These are phyloP conservation scores for Linum usitatissimum DNA, from an alignment of 345 rosid species.

Conservation along the genomic window DNA sequence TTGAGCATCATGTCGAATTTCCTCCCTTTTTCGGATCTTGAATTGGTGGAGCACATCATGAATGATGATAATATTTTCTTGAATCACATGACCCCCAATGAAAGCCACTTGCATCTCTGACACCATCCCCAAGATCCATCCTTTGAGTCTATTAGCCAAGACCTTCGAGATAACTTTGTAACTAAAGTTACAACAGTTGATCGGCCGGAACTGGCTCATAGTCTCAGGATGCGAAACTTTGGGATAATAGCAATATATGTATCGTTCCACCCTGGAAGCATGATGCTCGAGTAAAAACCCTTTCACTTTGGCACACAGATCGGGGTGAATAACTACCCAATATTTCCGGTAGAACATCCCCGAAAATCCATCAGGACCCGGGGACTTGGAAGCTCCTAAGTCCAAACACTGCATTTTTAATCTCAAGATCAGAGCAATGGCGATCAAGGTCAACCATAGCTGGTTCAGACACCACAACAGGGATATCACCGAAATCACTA, in stretches of 20 bases:
- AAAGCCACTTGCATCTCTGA: background rate
- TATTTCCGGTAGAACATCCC: background rate
- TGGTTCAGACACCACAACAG: no score
- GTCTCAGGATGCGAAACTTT: background rate
- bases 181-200: background rate
- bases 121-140: background rate
- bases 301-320: background rate
- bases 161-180: background rate
- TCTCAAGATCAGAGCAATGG: background rate
- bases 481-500: no score
- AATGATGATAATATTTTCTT: background rate
- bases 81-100: background rate
- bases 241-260: background rate
- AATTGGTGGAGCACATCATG: background rate
- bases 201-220: background rate
- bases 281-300: background rate
- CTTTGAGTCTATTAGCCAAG: background rate
- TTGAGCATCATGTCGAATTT: background rate
- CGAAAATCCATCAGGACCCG: background rate
- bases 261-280: background rate
- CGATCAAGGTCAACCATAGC: no score
- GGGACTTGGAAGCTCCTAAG: background rate
- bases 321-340: background rate
- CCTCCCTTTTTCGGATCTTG: background rate
- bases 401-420: background rate